Evolutionary conservation across 2,329 filamentous ascomycete species (phyloP).

Genomic region (Aphanoascus verrucosus): DNA sequence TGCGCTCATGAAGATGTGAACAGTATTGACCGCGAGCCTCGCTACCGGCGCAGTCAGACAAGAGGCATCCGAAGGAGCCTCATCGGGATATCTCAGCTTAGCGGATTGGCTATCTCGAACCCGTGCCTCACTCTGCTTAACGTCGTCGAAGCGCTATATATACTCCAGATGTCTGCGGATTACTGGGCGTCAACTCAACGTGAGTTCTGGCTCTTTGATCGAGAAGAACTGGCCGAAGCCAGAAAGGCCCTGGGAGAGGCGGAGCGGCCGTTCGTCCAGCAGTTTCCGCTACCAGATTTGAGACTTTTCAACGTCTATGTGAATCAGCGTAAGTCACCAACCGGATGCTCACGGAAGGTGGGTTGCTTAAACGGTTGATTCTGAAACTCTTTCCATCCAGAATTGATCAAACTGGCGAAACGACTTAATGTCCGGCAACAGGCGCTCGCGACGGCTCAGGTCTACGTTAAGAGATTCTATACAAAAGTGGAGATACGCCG

Average conservation of each 20-base stretch:
- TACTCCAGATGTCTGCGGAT: slow-evolving; percentile 66
- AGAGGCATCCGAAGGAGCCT: background rate
- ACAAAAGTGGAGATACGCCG: slow-evolving; percentile 78
- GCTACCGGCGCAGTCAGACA: background rate
- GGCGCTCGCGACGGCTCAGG: slow-evolving; percentile 82
- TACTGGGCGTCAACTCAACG: slow-evolving; percentile 95
- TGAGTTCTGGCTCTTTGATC: slow-evolving; percentile 80
- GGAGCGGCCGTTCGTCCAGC: slow-evolving; percentile 61
- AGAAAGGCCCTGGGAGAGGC: slow-evolving; percentile 67
- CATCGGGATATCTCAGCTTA: background rate
- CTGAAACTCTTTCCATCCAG: background rate
- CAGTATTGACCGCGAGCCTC: background rate
- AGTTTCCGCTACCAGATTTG: slow-evolving; percentile 71
- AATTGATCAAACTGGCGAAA: slow-evolving; percentile 65
- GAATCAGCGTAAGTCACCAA: slow-evolving; percentile 58
- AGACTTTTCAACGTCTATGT: slow-evolving; percentile 85
- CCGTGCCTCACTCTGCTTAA: background rate
- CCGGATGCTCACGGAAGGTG: background rate
- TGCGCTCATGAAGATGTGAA: slow-evolving; percentile 3
- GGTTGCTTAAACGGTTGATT: background rate
- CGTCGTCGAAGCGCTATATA: background rate
- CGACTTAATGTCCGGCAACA: slow-evolving; percentile 80
- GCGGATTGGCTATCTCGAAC: background rate
- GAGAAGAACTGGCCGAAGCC: slow-evolving; percentile 64
- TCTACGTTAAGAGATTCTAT: slow-evolving; percentile 93